These are phyloP conservation scores for Dioszegia hungarica DNA, from an alignment of 768 basidiomycete genomes.

Conservation along the genomic window DNA sequence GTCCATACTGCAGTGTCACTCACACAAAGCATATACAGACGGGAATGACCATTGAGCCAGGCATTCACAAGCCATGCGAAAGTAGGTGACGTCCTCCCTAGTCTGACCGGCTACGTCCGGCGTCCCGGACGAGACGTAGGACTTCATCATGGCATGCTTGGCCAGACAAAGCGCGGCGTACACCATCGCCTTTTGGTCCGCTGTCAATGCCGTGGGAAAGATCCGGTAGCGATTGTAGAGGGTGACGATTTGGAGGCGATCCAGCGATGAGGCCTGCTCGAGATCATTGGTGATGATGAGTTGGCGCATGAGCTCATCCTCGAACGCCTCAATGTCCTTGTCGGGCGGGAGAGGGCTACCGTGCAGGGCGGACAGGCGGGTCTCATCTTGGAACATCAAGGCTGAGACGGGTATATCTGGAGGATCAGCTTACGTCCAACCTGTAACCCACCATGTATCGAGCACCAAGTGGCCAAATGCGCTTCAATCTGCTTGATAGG, in stretches of 20 bases:
- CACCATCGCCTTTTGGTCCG: constrained; percentile 16
- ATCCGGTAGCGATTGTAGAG: constrained; percentile 10
- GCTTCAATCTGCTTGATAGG: constrained; percentile 2
- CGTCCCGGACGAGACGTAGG: not conserved
- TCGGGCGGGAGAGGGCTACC: not conserved
- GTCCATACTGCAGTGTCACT: not conserved
- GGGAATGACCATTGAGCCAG: constrained; percentile 9
- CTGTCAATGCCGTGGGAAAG: constrained; percentile 8
- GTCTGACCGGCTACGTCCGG: not conserved
- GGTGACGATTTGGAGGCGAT: constrained; percentile 3
- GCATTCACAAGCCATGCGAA: constrained; percentile 2
- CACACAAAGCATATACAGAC: constrained; percentile 10
- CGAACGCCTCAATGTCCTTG: constrained; percentile 2
- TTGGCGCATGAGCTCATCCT: constrained; percentile 10
- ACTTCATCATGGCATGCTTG: not conserved
- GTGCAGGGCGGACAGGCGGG: not conserved
- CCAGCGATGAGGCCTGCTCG: not conserved
- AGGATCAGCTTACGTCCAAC: not conserved
- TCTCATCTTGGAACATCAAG: constrained; percentile 2
- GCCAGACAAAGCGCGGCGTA: constrained; percentile 12
- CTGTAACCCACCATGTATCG: constrained; percentile 5
- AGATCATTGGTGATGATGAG: constrained; percentile 5
- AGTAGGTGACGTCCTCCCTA: constrained; percentile 17
- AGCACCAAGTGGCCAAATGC: constrained; percentile 3
- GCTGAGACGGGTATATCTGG: not conserved